A percentile compares a stretch with the other conserved stretches of the same genome.
These are phyloP conservation scores for Neurospora sp. DNA, from an alignment of 495 filamentous ascomycete species.

Conservation along the genomic window DNA sequence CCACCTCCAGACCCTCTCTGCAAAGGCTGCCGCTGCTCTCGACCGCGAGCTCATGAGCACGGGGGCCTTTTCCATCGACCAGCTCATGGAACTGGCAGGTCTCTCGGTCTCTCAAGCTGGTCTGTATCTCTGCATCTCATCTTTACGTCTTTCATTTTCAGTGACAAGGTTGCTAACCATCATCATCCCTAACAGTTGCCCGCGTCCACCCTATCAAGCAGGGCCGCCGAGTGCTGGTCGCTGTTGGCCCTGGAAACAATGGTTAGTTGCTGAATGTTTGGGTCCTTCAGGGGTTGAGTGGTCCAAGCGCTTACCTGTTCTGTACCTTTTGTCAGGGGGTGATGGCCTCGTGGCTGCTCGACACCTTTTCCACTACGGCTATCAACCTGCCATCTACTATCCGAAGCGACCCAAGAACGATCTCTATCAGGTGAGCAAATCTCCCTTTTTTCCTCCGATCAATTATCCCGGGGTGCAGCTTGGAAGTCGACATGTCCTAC, in stretches of 20 bases:
- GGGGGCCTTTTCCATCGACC: conserved; percentile 89
- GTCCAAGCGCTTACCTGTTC: conserved; percentile 17
- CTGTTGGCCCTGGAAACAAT: conserved; percentile 92
- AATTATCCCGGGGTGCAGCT: not conserved
- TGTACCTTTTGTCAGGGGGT: conserved; percentile 45
- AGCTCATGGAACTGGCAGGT: conserved; percentile 94
- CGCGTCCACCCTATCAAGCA: conserved; percentile 65
- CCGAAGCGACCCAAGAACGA: conserved; percentile 86
- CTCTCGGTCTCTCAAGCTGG: conserved; percentile 89
- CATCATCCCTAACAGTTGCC: not conserved
- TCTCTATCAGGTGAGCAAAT: conserved; percentile 60
- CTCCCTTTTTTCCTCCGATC: not conserved
- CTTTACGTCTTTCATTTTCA: not conserved
- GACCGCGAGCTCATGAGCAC: conserved; percentile 91
- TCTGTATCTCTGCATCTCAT: conserved; percentile 23
- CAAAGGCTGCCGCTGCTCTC: conserved; percentile 77
- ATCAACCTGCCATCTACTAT: conserved; percentile 83
- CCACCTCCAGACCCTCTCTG: conserved; percentile 59
- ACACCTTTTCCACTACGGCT: conserved; percentile 90
- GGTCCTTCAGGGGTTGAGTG: conserved; percentile 3
- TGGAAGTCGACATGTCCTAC: not conserved
- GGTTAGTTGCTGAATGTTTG: conserved; percentile 40
- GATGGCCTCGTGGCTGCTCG: conserved; percentile 93
- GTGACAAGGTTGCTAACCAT: conserved; percentile 1
- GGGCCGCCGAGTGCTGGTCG: conserved; percentile 70